A percentile compares a stretch with the other conserved stretches of the same genome.
These are phyloP conservation scores for Collybia sp. DNA, from an alignment of 768 basidiomycete species.

Conservation along the genomic window DNA sequence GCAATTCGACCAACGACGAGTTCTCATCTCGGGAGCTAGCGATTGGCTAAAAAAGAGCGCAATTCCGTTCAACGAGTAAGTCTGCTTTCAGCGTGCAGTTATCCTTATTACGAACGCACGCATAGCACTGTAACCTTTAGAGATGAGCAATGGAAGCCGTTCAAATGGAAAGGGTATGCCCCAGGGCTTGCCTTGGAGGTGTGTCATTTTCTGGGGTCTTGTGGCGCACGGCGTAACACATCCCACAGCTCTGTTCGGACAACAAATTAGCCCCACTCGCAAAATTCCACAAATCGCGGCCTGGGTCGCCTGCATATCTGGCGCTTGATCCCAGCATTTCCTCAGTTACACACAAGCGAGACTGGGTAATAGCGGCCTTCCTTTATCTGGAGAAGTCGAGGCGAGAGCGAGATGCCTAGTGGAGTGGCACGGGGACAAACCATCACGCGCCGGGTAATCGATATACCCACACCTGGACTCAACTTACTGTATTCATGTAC, in stretches of 20 bases:
- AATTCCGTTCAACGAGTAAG: slow-evolving; percentile 11
- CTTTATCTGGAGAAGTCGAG: slow-evolving; percentile 11
- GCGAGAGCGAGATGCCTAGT: slow-evolving; percentile 7
- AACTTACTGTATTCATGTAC: no score
- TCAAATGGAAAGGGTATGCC: slow-evolving; percentile 9
- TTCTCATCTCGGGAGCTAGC: slow-evolving; percentile 1
- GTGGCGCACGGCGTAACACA: background rate
- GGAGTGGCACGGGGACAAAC: no score
- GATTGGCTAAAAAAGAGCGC: slow-evolving; percentile 10
- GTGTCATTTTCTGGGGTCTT: background rate
- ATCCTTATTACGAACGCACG: background rate
- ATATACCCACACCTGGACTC: no score
- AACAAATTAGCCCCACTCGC: slow-evolving; percentile 2
- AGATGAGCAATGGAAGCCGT: slow-evolving; percentile 5
- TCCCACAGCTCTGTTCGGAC: slow-evolving; percentile 4
- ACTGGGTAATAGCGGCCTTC: slow-evolving; percentile 9
- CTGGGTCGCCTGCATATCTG: background rate
- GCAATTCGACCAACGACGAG: background rate
- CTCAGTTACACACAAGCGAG: slow-evolving; percentile 4
- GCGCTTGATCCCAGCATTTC: slow-evolving; percentile 1
- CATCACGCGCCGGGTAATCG: no score
- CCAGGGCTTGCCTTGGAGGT: slow-evolving; percentile 12
- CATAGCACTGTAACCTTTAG: slow-evolving; percentile 7
- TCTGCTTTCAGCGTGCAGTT: background rate
- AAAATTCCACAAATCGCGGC: slow-evolving; percentile 5